Percentiles rank a stretch among this genome's conserved stretches.
These are phyloP conservation scores for Umbelopsis ramanniana DNA, from an alignment of 192 early-diverging fungal genomes.

Conservation along the genomic window DNA sequence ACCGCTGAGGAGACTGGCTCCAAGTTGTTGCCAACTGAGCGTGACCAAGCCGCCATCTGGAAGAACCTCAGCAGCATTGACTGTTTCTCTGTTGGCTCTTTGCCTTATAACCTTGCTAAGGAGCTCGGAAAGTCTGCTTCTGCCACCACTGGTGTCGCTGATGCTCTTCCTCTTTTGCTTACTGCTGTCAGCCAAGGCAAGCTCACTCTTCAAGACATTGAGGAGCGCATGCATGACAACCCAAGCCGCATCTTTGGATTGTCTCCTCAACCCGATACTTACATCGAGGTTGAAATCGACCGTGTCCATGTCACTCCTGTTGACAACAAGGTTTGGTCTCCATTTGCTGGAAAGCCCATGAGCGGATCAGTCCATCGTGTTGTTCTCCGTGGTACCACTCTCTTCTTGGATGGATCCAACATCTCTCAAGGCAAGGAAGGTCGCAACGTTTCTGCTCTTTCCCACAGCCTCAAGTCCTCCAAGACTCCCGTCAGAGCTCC, in stretches of 20 bases:
- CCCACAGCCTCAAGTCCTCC: conserved; percentile 36
- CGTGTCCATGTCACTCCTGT: conserved; percentile 57
- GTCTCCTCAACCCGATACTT: conserved; percentile 92
- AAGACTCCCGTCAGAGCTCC: conserved; percentile 31
- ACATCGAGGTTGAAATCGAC: conserved; percentile 93
- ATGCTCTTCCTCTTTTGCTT: conserved; percentile 77
- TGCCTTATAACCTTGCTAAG: conserved; percentile 65
- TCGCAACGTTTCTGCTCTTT: conserved; percentile 49
- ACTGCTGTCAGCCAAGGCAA: conserved; percentile 81
- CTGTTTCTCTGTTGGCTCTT: conserved; percentile 85
- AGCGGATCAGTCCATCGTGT: conserved; percentile 86
- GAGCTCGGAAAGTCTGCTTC: conserved; percentile 50
- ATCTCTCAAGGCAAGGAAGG: conserved; percentile 47
- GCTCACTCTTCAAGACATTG: conserved; percentile 79
- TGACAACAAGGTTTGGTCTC: conserved; percentile 53
- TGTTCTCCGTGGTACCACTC: conserved; percentile 82
- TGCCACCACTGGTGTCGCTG: conserved; percentile 61
- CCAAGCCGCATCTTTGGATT: conserved; percentile 91
- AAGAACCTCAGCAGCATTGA: conserved; percentile 80
- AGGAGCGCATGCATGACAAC: conserved; percentile 77
- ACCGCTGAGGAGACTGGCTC: conserved; percentile 50
- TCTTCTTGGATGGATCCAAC: conserved; percentile 83
- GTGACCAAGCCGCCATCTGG: conserved; percentile 83
- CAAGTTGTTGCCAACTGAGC: conserved; percentile 49
- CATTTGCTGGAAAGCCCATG: conserved; percentile 64